A percentile compares a stretch with the other conserved stretches of the same genome.
phyloP scores from a whole-genome alignment of 176 grass and related monocot genomes.

The Coix lacrymajobi region DNA sequence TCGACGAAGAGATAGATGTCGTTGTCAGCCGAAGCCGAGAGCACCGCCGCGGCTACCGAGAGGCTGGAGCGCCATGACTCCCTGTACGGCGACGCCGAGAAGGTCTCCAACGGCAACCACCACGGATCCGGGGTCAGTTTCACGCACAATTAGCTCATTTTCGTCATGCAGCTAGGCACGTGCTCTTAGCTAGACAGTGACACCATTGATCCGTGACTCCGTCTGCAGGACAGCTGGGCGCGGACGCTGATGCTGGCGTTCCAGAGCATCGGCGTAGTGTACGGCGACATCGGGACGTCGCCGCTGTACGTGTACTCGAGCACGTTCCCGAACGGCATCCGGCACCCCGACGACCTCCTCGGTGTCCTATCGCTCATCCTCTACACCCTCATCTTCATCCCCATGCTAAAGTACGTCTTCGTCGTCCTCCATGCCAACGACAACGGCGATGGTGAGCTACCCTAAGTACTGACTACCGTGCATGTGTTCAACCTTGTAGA shows the following conservation, averaged over 20 bases:
- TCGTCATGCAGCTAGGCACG: neutral
- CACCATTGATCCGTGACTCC: neutral
- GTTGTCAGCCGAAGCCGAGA: conserved; percentile 14
- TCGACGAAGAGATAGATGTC: conserved; percentile 19
- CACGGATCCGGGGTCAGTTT: conserved; percentile 36
- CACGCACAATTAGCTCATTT: neutral
- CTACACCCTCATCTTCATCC: conserved; percentile 50
- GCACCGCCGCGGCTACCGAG: neutral
- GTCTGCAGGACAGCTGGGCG: conserved; percentile 41
- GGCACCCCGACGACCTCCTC: conserved; percentile 42
- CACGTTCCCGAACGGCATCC: conserved; percentile 51
- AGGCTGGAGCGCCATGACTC: conserved; percentile 38
- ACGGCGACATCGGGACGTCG: conserved; percentile 74
- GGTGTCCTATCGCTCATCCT: conserved; percentile 68
- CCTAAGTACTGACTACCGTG: too few relatives aligned
- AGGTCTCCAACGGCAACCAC: conserved; percentile 22
- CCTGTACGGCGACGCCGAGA: conserved; percentile 49
- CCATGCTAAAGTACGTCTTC: conserved; percentile 63
- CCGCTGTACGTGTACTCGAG: conserved; percentile 68
- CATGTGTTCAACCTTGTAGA: too few relatives aligned
- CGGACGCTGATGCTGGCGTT: conserved; percentile 55
- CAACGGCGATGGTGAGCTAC: conserved; percentile 55
- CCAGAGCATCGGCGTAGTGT: conserved; percentile 68
- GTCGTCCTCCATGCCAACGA: conserved; percentile 57
- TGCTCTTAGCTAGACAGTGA: neutral